Conservation (phyloP, 2,329 filamentous ascomycete species). For the Cercospora berteroae region DNA sequence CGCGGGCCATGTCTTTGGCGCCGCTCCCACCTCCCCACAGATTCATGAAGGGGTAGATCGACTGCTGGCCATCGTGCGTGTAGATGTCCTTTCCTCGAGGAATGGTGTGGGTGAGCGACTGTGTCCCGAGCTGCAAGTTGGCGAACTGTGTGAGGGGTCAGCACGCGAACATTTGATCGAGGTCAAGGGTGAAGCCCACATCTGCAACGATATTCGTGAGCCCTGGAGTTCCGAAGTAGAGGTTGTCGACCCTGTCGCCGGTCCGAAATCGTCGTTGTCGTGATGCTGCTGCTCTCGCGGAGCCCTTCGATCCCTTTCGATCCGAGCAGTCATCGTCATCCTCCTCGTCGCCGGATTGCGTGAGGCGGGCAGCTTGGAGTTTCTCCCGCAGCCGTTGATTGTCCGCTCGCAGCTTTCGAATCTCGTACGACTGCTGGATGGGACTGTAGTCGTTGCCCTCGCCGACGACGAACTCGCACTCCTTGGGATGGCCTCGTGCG, state of each 20-base stretch:
- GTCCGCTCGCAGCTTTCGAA: slow-evolving; percentile 47
- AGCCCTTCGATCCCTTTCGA: slow-evolving; percentile 27
- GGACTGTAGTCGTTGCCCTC: slow-evolving; percentile 49
- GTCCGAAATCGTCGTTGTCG: slow-evolving; percentile 40
- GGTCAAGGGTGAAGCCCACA: slow-evolving; percentile 34
- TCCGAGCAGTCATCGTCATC: slow-evolving; percentile 35
- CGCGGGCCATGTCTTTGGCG: slow-evolving; percentile 31
- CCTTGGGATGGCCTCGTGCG: slow-evolving; percentile 48
- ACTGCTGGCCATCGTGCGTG: slow-evolving; percentile 35
- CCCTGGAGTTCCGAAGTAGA: slow-evolving; percentile 53
- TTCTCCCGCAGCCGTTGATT: slow-evolving; percentile 47
- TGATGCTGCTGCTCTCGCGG: slow-evolving; percentile 28
- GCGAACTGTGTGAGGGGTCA: slow-evolving; percentile 40
- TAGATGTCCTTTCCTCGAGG: slow-evolving; percentile 43
- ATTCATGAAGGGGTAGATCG: slow-evolving; percentile 47
- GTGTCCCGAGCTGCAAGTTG: slow-evolving; percentile 41
- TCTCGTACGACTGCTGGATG: slow-evolving; percentile 50
- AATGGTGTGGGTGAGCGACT: slow-evolving; percentile 47
- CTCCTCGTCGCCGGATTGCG: slow-evolving; percentile 40
- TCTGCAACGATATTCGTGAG: slow-evolving; percentile 49
- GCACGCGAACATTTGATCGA: slow-evolving; percentile 10
- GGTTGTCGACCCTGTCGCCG: slow-evolving; percentile 44
- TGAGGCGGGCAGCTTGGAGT: slow-evolving; percentile 36
- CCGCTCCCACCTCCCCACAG: slow-evolving; percentile 36
- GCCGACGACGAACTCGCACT: slow-evolving; percentile 47